Evolutionary conservation across 202 grass and related monocot genomes (phyloP), one percentile per base, ranked within the genome.

Genomic region (Miscanthus sacchariflorus): DNA sequence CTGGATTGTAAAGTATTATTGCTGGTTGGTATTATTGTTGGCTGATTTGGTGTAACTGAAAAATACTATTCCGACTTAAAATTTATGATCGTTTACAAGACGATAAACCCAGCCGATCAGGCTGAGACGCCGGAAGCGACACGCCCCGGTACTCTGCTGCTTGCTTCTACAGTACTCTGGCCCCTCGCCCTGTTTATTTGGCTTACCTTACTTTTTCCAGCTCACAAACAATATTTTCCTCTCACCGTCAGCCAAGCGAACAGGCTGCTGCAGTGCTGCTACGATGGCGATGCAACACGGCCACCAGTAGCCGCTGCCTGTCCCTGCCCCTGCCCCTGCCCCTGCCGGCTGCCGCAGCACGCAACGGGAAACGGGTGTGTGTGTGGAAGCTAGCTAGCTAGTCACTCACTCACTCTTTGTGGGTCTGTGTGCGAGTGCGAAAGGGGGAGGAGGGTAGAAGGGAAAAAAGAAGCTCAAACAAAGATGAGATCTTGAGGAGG

Each of bases 121-220:
- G 28, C 28, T 30, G 28, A 30, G 36, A 88, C 87, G 74, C 80
- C 80, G 74, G 76, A 84, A 79, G 74, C 87, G 80, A 89, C 87
- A 39, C 52, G 54, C 54, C 44, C 11, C 75, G 28, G 72, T 54
- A 15, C 76, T 52, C 76, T 74, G n/a, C 72, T 8, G 50, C 50
- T 78, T 78, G 27, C 42, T 63, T 28, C 70, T 36, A 77, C 72
- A 83, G 65, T 43, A 7, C n/a, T 4, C 39, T 54, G 50, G 14
- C 59, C n/a, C 1, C 27, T 15, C 9, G 30, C 33, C 33, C 28
- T 30, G 28, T 30, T 30, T 30, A 30, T 30, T 30, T 30, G 28
- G 28, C 28, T 30, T 30, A 30, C 28, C 28, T 30, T 30, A 30
- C 28, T 30, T 30, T 30, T 30, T 30, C 28, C 28, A 30, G 28